Base-by-base conservation (phyloP, 257 asterid genomes). In the Solanum lignicaule region DNA sequence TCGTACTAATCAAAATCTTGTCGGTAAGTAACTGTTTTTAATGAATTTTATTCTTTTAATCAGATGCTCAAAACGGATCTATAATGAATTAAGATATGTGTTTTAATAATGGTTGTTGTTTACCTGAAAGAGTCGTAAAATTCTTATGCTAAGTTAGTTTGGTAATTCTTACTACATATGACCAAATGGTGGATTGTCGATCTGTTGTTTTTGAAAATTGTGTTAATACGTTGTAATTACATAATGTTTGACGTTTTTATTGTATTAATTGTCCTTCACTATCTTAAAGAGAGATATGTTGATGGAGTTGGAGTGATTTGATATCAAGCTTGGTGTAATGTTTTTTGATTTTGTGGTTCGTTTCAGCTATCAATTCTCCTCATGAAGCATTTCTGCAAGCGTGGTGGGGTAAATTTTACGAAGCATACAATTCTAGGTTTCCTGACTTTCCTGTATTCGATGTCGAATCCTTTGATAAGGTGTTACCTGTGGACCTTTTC, bases 361-460 rank as follows among this genome's bases (percentile, higher is more conserved):
- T 83, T 43, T 73, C 89, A 91, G 93, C 83, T 13, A 16, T 86
- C 10, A 29, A 88, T 88, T 39, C 87, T 82, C 21, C 85, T 9
- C 52, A 74, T 21, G 91, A 91, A 39, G 92, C 92, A 27, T 90
- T 91, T 84, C 23, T 91, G n/a, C 43, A 72, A 5, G 92, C 84
- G 36, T 91, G 89, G 91, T 91, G 92, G 90, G 35, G 75, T 46
- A 7, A 87, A 41, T 91, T 91, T 71, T 89, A 89, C 58, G 83
- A 83, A 31, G 75, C 27, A 5, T 91, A 31, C 87, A 35, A 21
- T 16, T 23, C 83, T 87, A 43, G 10, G 32, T 27, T 13, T 38
- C 29, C 58, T 14, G 46, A 85, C 29, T 36, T 11, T 78, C 76
- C 48, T 18, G 35, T 84, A 48, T 38, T 32, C 41, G 32, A 32